Evolutionary conservation across 139 green algal genomes (phyloP).

Genomic region (Tetradesmus lagerheimii): DNA sequence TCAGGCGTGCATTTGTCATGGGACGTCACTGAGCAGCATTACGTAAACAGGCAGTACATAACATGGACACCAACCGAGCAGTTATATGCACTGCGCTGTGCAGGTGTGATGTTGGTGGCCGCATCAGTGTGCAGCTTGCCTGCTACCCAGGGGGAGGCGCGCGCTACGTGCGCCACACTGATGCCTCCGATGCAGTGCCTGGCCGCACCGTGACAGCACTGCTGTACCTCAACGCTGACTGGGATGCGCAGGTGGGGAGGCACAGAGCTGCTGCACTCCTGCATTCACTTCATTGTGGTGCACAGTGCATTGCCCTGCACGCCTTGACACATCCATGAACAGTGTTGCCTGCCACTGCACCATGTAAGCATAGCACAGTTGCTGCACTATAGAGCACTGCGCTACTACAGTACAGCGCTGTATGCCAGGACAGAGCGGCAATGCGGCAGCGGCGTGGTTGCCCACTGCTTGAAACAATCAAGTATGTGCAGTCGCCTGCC

Average conservation of each 20-base stretch:
- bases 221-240: conserved; percentile 76
- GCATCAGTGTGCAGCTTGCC: conserved; percentile 73
- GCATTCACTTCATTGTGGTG: too few species aligned
- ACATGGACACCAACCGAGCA: not conserved
- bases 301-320: too few species aligned
- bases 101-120: conserved; percentile 70
- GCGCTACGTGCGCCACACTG: conserved; percentile 78
- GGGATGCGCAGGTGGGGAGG: conserved; percentile 52
- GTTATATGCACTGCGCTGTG: not conserved
- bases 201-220: conserved; percentile 72
- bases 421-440: not conserved
- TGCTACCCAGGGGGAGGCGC: conserved; percentile 76
- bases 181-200: conserved; percentile 61
- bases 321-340: too few species aligned
- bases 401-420: too few species aligned
- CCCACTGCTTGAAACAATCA: not conserved
- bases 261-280: too few species aligned
- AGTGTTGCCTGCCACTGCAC: not conserved
- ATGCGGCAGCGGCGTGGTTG: not conserved
- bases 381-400: too few species aligned
- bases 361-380: too few species aligned
- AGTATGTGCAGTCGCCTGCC: not conserved
- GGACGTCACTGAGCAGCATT: too few species aligned
- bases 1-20: too few species aligned
- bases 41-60: not conserved